A percentile compares a stretch with the other conserved stretches of the same genome.
phyloP scores from a whole-genome alignment of 2,329 filamentous ascomycete species.

The Epicoccum nigrum region DNA sequence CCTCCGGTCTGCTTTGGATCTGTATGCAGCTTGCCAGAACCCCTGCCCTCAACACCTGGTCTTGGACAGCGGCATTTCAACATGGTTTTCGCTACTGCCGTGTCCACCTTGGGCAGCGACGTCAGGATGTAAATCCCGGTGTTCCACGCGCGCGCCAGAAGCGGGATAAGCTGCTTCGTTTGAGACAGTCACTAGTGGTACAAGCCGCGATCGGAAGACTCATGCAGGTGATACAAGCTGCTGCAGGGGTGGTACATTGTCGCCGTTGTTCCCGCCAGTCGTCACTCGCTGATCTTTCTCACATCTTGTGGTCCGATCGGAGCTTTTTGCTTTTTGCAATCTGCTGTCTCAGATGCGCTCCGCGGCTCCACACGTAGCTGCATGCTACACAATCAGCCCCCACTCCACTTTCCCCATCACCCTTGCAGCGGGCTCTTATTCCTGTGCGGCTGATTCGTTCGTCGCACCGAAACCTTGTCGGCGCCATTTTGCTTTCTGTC shows the following conservation, averaged over 20 bases:
- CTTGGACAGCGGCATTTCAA: background rate
- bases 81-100: background rate
- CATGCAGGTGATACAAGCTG: background rate
- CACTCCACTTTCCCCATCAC: background rate
- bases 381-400: background rate
- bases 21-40: background rate
- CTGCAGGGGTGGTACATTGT: slow-evolving; percentile 12
- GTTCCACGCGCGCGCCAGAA: slow-evolving; percentile 13
- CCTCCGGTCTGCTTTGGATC: background rate
- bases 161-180: background rate
- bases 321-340: slow-evolving; percentile 10
- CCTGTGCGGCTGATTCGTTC: background rate
- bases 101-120: background rate
- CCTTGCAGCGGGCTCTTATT: slow-evolving; percentile 1
- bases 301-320: background rate
- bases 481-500: background rate
- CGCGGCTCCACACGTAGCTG: slow-evolving; percentile 6
- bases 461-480: background rate
- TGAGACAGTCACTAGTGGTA: background rate
- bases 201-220: background rate
- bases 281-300: no score
- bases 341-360: background rate
- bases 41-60: background rate
- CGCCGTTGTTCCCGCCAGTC: slow-evolving; percentile 16
- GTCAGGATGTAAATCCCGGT: background rate